A percentile compares a stretch with the other conserved stretches of the same genome.
phyloP scores from a whole-genome alignment of 2,329 filamentous ascomycete genomes.

The Colletotrichum trifolii region DNA sequence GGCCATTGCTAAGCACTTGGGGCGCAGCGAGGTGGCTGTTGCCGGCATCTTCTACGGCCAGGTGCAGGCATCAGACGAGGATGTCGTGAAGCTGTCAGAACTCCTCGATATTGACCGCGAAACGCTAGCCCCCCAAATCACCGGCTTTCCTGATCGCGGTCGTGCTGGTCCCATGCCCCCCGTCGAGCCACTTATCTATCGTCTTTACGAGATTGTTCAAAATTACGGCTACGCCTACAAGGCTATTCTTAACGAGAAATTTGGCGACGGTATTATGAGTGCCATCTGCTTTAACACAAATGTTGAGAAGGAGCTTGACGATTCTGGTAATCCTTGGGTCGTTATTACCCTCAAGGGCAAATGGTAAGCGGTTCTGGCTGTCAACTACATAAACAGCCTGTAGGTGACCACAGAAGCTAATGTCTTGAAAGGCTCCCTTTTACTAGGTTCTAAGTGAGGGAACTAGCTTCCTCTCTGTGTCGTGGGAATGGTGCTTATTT shows the following conservation, averaged over 20 bases:
- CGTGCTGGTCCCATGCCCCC: constrained; percentile 84
- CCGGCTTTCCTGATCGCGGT: constrained; percentile 84
- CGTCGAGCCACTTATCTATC: constrained; percentile 87
- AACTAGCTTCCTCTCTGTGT: background rate
- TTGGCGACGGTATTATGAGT: constrained; percentile 95
- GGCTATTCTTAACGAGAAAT: constrained; percentile 95
- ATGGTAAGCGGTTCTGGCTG: constrained; percentile 63
- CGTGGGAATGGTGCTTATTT: background rate
- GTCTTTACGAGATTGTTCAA: constrained; percentile 93
- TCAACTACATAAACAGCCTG: background rate
- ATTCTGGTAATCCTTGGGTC: constrained; percentile 83
- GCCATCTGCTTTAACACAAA: constrained; percentile 91
- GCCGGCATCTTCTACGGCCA: constrained; percentile 94
- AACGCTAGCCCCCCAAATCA: constrained; percentile 68
- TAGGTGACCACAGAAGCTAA: background rate
- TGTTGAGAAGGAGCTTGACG: constrained; percentile 93
- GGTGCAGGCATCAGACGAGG: constrained; percentile 76
- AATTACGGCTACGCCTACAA: constrained; percentile 98
- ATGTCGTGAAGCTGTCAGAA: constrained; percentile 72
- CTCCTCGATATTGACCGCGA: constrained; percentile 71
- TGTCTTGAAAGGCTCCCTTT: constrained; percentile 48
- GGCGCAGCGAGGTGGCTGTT: constrained; percentile 83
- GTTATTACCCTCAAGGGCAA: constrained; percentile 86
- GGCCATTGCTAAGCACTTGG: constrained; percentile 77
- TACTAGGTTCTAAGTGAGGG: constrained; percentile 45